phyloP scores from a whole-genome alignment of 345 rosid genomes.

The Pelargonium nanum region DNA sequence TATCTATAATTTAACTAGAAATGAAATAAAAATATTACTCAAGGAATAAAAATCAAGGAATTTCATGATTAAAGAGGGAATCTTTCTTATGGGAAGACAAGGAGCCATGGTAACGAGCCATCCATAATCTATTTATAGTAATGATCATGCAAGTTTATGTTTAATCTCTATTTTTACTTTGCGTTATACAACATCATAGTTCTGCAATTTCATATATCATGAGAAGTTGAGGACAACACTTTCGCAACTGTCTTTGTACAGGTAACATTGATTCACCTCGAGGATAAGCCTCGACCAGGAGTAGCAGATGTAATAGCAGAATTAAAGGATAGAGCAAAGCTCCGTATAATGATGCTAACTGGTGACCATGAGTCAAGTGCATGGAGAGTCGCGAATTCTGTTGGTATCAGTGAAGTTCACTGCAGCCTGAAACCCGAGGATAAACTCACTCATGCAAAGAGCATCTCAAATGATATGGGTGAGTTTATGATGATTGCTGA shows the following conservation, averaged over 20 bases:
- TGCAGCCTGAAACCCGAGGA: constrained; percentile 89
- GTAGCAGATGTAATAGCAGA: constrained; percentile 63
- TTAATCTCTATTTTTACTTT: neutral
- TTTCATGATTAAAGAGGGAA: neutral
- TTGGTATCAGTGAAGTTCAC: constrained; percentile 70
- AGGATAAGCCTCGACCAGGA: constrained; percentile 85
- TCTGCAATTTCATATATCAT: neutral
- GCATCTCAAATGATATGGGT: constrained; percentile 73
- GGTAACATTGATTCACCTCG: constrained; percentile 93
- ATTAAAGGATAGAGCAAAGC: constrained; percentile 47
- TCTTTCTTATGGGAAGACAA: neutral
- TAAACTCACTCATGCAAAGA: constrained; percentile 70
- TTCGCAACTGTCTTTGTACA: constrained; percentile 20
- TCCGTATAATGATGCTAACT: constrained; percentile 80
- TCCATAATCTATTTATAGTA: neutral
- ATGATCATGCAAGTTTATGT: neutral
- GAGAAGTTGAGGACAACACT: neutral
- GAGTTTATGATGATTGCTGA: constrained; percentile 4
- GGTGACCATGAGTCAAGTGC: constrained; percentile 97
- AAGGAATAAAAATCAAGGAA: neutral
- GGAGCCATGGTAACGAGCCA: neutral
- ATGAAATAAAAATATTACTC: neutral
- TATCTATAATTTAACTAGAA: neutral
- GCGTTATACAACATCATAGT: neutral
- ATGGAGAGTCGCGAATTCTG: constrained; percentile 84